Evolutionary conservation across 805 yeast genomes (phyloP), one percentile per base, ranked within the genome.

Genomic region (Yarrowia sp.): DNA sequence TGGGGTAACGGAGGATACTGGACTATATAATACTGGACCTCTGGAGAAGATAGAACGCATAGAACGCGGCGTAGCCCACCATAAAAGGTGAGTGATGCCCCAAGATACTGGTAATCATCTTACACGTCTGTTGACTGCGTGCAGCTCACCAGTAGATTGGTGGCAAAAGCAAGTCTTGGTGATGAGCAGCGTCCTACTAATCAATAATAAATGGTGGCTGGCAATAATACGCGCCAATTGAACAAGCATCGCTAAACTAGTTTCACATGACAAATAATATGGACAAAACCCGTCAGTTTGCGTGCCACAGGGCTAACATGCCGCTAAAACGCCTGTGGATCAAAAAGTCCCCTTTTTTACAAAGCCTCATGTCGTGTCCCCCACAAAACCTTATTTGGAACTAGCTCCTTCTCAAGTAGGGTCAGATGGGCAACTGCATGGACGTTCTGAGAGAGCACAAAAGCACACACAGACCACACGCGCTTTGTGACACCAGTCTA

Each of bases 371-470:
- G 10, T 14, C 18, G 15, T 5, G 9, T 7, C 41, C 55, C 41
- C 41, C 55, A 48, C 55, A 48, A 8, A 48, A 48, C 55, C 17
- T 10, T 17, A 48, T 17, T 8, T 35, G 31, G 15, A 48, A 15
- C 31, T 32, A 15, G 28, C 39, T 48, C 17, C 17, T 13, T 31
- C 32, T 8, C 15, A 31, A 33, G 39, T 33, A 32, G 28, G 39
- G 39, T 48, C 53, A 48, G 53, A 48, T 15, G 39, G 53, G 39
- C 36, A 48, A 33, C 39, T 33, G 53, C 53, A 48, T 48, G 15
- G 38, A 32, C 10, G 8, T 6, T 5, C 22, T 17, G 53, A 48
- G 53, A 48, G 55, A 48, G 31, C 41, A 48, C 41, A 48, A 48
- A 48, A 48, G 41, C 41, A 48, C 55, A 48, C 41, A 48, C 55